These are phyloP conservation scores for Phytophthora macrochlamydospora DNA, from an alignment of 352 stramenopile species.

Conservation along the genomic window DNA sequence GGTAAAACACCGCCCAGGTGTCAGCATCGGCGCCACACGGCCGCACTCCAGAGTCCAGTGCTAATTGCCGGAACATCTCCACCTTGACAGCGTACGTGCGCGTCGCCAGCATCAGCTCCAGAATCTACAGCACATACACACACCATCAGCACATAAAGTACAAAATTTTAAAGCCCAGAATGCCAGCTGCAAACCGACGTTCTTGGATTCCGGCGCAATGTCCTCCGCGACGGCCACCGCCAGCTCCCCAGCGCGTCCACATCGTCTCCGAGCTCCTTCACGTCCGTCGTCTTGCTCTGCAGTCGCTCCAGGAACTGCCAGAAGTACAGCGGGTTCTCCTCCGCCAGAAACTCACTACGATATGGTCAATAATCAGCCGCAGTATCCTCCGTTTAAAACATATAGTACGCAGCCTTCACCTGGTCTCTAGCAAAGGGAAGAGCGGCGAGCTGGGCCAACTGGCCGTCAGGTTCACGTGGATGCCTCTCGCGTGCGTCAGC, in stretches of 20 bases:
- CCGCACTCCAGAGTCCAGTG: constrained; percentile 69
- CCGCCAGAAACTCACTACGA: constrained; percentile 75
- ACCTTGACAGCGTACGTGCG: constrained; percentile 82
- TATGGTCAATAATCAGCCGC: constrained; percentile 4
- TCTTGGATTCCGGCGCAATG: constrained; percentile 68
- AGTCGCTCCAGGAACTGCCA: constrained; percentile 76
- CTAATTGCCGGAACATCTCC: constrained; percentile 85
- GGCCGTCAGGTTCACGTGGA: constrained; percentile 64
- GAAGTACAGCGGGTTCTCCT: constrained; percentile 80
- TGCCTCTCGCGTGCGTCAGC: constrained; percentile 29
- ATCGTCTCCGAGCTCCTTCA: constrained; percentile 42
- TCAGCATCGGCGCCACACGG: constrained; percentile 54
- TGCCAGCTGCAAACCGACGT: constrained; percentile 34
- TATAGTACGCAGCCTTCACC: constrained; percentile 22
- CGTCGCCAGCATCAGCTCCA: constrained; percentile 79
- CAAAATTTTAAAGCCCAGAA: constrained; percentile 11
- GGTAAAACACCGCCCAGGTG: constrained; percentile 80
- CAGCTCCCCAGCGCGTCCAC: constrained; percentile 54
- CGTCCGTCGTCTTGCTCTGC: constrained; percentile 30
- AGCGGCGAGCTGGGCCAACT: constrained; percentile 64
- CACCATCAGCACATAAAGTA: constrained; percentile 7
- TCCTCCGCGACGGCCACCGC: constrained; percentile 58
- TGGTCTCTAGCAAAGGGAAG: constrained; percentile 64
- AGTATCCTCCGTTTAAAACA: too few species aligned
- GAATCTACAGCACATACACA: constrained; percentile 50